A percentile compares a stretch with the other conserved stretches of the same genome.
Conservation (phyloP, 768 basidiomycete species). For the Hebeloma cylindrosporum region DNA sequence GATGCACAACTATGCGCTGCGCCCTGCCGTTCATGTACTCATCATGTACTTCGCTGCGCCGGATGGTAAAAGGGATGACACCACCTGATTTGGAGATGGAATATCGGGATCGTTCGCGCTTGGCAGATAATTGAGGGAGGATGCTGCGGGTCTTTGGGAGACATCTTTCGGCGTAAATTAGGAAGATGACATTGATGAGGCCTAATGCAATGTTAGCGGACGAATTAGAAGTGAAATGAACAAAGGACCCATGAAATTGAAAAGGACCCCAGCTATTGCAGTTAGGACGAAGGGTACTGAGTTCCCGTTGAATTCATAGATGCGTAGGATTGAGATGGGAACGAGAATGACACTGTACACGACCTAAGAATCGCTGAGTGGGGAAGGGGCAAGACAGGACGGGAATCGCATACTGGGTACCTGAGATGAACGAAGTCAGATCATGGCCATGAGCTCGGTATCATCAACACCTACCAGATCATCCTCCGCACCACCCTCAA, state of each 20-base stretch:
- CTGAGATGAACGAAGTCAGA: background rate
- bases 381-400: background rate
- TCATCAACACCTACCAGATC: conserved; percentile 10
- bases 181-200: conserved; percentile 18
- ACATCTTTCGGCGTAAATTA: conserved; percentile 13
- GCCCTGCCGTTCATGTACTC: background rate
- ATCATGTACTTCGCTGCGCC: background rate
- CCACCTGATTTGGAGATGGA: conserved; percentile 7
- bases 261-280: conserved; percentile 23
- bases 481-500: conserved; percentile 9
- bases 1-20: conserved; percentile 4
- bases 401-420: conserved; percentile 12
- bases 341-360: conserved; percentile 29
- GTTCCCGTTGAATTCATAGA: conserved; percentile 25
- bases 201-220: conserved; percentile 6
- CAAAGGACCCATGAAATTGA: conserved; percentile 28
- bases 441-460: no score
- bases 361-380: conserved; percentile 18
- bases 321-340: conserved; percentile 30
- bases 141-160: conserved; percentile 3
- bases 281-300: conserved; percentile 26
- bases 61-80: conserved; percentile 1
- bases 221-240: background rate
- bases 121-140: conserved; percentile 9
- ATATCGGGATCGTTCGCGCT: background rate